Conservation (phyloP, 768 basidiomycete genomes). For the Russula vinacea region DNA sequence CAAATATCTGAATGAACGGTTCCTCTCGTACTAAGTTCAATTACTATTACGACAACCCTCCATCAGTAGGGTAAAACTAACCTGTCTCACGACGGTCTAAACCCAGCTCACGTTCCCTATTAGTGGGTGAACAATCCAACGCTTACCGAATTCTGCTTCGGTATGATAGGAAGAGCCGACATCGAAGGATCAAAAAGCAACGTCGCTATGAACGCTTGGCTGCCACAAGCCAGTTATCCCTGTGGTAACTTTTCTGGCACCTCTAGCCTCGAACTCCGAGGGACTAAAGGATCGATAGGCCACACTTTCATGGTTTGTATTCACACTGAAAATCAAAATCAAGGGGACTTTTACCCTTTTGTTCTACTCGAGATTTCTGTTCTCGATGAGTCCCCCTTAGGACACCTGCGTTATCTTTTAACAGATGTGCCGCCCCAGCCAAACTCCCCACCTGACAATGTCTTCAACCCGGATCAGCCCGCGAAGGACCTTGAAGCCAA, state of each 20-base stretch:
- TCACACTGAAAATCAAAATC: constrained; percentile 80
- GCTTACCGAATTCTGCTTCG: constrained; percentile 77
- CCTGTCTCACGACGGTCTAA: constrained; percentile 82
- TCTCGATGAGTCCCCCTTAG: too few relatives aligned
- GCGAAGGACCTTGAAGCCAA: constrained; percentile 66
- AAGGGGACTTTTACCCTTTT: constrained; percentile 79
- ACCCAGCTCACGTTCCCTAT: constrained; percentile 80
- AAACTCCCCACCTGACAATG: constrained; percentile 81
- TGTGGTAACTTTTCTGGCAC: constrained; percentile 79
- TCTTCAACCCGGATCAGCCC: constrained; percentile 69
- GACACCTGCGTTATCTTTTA: constrained; percentile 31
- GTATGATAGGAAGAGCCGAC: constrained; percentile 80
- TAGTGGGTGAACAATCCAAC: constrained; percentile 79
- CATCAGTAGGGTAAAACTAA: constrained; percentile 85
- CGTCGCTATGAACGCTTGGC: constrained; percentile 82
- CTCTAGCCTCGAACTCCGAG: constrained; percentile 76
- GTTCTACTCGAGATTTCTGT: constrained; percentile 55
- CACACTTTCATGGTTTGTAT: constrained; percentile 81
- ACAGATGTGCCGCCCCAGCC: constrained; percentile 75
- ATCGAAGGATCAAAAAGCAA: constrained; percentile 82
- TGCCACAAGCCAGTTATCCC: constrained; percentile 79
- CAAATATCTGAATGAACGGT: constrained; percentile 81
- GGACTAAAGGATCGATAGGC: constrained; percentile 82
- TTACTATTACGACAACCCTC: constrained; percentile 71
- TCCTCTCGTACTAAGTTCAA: constrained; percentile 82